Percentiles rank a stretch among this genome's conserved stretches.
Evolutionary conservation across 169 alveolate species (phyloP).

Genomic region (Neospora caninum): DNA sequence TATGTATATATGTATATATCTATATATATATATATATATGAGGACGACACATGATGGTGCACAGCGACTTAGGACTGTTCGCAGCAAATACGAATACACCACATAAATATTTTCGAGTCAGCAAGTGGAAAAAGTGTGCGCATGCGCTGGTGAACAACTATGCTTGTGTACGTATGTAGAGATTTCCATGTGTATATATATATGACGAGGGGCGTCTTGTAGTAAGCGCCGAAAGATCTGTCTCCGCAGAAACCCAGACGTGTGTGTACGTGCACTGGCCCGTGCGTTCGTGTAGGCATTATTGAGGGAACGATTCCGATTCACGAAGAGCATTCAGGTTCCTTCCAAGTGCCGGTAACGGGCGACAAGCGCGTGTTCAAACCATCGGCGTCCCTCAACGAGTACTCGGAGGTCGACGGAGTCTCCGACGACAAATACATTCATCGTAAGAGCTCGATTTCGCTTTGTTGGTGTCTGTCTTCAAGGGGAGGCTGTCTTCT

Average conservation of each 20-base stretch:
- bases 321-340: conserved; percentile 30
- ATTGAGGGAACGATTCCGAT: conserved; percentile 58
- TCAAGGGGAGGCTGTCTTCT: not conserved
- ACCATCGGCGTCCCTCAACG: not conserved
- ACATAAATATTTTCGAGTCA: too few relatives aligned
- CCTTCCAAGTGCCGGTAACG: not conserved
- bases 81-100: too few relatives aligned
- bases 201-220: too few relatives aligned
- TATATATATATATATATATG: too few relatives aligned
- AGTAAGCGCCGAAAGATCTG: too few relatives aligned
- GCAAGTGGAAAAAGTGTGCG: too few relatives aligned
- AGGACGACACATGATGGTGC: too few relatives aligned
- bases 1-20: not conserved
- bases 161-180: not conserved
- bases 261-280: not conserved
- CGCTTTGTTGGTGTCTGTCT: not conserved
- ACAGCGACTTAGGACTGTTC: too few relatives aligned
- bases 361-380: not conserved
- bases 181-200: too few relatives aligned
- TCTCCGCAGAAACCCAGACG: too few relatives aligned
- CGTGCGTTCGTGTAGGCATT: conserved; percentile 24
- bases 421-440: not conserved
- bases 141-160: too few relatives aligned
- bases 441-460: not conserved
- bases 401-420: not conserved